These are phyloP conservation scores for Alternaria sp. DNA, from an alignment of 2,329 filamentous ascomycete species.

Conservation along the genomic window DNA sequence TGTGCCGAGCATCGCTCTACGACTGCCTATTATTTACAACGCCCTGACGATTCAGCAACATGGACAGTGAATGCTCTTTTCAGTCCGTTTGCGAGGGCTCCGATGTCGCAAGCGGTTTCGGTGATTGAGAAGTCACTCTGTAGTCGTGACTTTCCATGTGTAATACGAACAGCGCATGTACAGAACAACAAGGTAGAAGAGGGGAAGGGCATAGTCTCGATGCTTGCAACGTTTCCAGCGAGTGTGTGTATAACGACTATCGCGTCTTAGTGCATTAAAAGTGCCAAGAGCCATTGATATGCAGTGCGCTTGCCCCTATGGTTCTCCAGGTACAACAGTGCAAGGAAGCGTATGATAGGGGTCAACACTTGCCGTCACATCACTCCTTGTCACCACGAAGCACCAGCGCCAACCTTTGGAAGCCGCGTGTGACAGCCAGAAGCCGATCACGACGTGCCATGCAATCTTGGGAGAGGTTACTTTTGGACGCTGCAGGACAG, in stretches of 20 bases:
- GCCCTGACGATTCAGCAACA: neutral
- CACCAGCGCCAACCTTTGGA: neutral
- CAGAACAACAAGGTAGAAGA: neutral
- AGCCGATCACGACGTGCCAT: neutral
- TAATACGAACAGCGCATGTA: neutral
- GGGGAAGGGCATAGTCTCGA: neutral
- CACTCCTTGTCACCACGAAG: neutral
- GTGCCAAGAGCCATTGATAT: neutral
- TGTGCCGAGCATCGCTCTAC: conserved; percentile 2
- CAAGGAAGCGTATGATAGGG: neutral
- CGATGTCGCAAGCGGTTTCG: neutral
- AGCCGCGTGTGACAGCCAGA: neutral
- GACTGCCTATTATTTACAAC: neutral
- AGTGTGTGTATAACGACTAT: neutral
- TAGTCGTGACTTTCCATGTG: neutral
- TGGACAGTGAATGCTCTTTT: neutral
- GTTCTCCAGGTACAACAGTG: neutral
- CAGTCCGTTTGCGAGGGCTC: neutral
- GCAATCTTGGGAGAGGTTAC: neutral
- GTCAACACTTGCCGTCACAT: neutral
- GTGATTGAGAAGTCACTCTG: neutral
- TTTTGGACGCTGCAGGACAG: neutral
- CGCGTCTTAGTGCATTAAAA: neutral
- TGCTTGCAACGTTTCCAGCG: neutral
- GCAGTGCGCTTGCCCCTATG: neutral